Conservation (phyloP, 768 basidiomycete species). For the Russula vinacea region DNA sequence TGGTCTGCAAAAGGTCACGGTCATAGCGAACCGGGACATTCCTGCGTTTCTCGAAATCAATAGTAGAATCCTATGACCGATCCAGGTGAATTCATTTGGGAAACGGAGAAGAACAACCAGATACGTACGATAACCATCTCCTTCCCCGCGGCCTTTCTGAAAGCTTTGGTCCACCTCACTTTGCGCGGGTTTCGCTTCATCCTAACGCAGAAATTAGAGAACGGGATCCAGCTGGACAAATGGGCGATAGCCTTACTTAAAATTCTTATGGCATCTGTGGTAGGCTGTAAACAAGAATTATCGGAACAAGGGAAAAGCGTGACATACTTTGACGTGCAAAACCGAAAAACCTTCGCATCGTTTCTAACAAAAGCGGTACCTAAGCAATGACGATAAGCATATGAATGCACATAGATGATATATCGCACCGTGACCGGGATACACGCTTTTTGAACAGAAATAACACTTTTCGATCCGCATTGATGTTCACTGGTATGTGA, state of each 20-base stretch:
- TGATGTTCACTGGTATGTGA: not conserved
- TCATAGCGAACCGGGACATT: slow-evolving; percentile 97
- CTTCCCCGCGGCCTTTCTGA: slow-evolving; percentile 97
- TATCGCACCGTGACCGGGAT: slow-evolving; percentile 85
- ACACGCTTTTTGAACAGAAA: slow-evolving; percentile 95
- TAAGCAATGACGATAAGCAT: slow-evolving; percentile 34
- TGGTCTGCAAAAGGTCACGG: slow-evolving; percentile 88
- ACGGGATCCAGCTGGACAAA: not conserved
- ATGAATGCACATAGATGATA: not conserved
- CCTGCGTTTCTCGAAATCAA: slow-evolving; percentile 98
- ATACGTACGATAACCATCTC: slow-evolving; percentile 94
- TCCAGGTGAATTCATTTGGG: slow-evolving; percentile 4
- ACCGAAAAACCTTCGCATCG: slow-evolving; percentile 96
- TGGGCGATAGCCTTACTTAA: slow-evolving; percentile 64
- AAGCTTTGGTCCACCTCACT: slow-evolving; percentile 99
- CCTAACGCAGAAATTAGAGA: slow-evolving; percentile 41
- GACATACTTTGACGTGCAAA: slow-evolving; percentile 93
- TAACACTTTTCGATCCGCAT: slow-evolving; percentile 99
- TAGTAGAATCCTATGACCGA: slow-evolving; percentile 79
- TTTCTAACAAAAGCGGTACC: slow-evolving; percentile 96
- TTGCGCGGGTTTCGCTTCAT: slow-evolving; percentile 99
- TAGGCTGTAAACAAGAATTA: slow-evolving; percentile 18
- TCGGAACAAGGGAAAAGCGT: not conserved
- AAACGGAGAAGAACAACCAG: slow-evolving; percentile 2
- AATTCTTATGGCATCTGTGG: slow-evolving; percentile 94